phyloP scores from a whole-genome alignment of 1,139 yeast genomes.

The Kluyveromyces sp. region DNA sequence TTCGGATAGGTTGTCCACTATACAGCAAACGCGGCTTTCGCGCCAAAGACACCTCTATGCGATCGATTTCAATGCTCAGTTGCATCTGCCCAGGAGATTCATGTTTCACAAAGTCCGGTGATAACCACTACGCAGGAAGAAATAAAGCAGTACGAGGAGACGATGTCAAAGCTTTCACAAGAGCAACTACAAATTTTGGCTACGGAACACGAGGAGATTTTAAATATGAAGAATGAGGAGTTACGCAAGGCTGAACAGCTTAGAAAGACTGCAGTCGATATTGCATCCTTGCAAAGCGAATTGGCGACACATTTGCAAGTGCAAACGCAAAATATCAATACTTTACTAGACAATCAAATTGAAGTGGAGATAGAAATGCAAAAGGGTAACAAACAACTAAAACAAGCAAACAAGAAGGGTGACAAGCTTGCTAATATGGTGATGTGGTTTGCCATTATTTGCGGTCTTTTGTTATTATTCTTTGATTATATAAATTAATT shows the following conservation, averaged over 20 bases:
- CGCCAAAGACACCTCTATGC: conserved; percentile 22
- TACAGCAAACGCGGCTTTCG: conserved; percentile 26
- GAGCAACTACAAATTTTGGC: conserved; percentile 64
- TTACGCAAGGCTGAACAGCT: conserved; percentile 59
- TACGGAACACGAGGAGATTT: conserved; percentile 61
- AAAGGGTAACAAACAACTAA: conserved; percentile 67
- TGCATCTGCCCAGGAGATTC: conserved; percentile 12
- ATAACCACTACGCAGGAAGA: conserved; percentile 29
- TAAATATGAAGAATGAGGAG: conserved; percentile 56
- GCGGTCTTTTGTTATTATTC: conserved; percentile 56
- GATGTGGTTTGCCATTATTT: conserved; percentile 48
- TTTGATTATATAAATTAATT: conserved; percentile 40
- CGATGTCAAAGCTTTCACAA: conserved; percentile 37
- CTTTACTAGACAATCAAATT: conserved; percentile 62
- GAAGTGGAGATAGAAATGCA: conserved; percentile 60
- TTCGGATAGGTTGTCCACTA: conserved; percentile 20
- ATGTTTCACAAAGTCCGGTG: conserved; percentile 20
- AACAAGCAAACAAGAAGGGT: conserved; percentile 63
- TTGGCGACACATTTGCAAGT: conserved; percentile 64
- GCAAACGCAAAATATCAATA: conserved; percentile 68
- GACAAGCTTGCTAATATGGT: conserved; percentile 64
- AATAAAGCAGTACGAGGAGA: conserved; percentile 26
- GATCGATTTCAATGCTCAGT: conserved; percentile 20
- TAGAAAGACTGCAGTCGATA: conserved; percentile 74
- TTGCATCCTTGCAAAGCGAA: conserved; percentile 71